Base-by-base conservation (phyloP, 2,329 filamentous ascomycete genomes). In the Paradendryphiella salina region DNA sequence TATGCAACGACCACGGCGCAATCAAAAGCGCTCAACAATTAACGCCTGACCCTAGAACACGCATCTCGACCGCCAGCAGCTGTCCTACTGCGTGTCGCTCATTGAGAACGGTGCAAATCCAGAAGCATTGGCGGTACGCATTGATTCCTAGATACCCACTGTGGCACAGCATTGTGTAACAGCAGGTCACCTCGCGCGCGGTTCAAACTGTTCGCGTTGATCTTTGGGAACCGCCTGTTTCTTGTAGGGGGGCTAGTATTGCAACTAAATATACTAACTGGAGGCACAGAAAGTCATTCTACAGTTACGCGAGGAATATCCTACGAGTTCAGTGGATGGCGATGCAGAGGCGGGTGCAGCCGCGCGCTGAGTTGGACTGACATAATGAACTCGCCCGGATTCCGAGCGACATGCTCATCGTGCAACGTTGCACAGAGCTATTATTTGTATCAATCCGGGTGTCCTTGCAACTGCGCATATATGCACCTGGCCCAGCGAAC, bases 31-130 rank as follows among this genome's bases (percentile, higher is more conserved):
- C 39, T n/a, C 17, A 42, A 42, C 29, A 32, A 31, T 29, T 42
- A 42, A 42, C 8, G 10, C 15, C 7, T 20, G 11, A n/a, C 13
- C 33, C 14, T 53, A 97, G 93, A 96, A 97, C 76, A 96, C 93
- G 56, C 85, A 96, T 59, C 85, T 99, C 37, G 92, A 96, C 73
- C 86, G 93, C 26, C 87, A 91, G 46, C 91, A 92, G 15, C 80
- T 99, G 14, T 96, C 92, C 3, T 89, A 96, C 57, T 99, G 94
- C 75, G 93, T 97, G 53, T 96, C 91, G 46, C 83, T 99, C 73
- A 95, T 99, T 63, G 94, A 99, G 75, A 96, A 96, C 69, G 94
- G 94, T 11, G 90, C 97, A 23, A 96, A 96, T 69, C 94, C 94
- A 0, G 93, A 97, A 72, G 94, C 93, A 1, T 79, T 99, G 26